A percentile compares a stretch with the other conserved stretches of the same genome.
Evolutionary conservation across 495 filamentous ascomycete species (phyloP).

Genomic region (Trichoderma asperelloides): DNA sequence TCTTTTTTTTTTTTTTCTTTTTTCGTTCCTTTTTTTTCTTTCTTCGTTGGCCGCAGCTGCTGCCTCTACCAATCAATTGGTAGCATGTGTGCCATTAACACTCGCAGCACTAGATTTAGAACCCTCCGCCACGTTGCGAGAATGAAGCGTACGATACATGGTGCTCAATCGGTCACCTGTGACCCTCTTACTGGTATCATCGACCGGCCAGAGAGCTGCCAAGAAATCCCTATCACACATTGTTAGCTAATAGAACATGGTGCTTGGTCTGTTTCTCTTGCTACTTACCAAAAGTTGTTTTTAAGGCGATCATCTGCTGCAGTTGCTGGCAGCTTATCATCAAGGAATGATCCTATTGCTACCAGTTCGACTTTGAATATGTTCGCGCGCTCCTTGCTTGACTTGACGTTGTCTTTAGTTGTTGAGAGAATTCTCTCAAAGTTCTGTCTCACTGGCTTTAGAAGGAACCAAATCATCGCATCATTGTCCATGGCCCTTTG

Average conservation of each 20-base stretch:
- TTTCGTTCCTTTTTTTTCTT: background rate
- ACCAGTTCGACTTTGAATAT: constrained; percentile 42
- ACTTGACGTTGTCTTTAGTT: constrained; percentile 40
- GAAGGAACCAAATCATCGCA: constrained; percentile 46
- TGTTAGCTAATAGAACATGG: background rate
- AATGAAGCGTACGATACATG: constrained; percentile 6
- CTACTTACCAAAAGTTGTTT: constrained; percentile 30
- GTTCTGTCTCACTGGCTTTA: constrained; percentile 52
- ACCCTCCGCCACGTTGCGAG: background rate
- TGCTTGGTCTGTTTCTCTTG: background rate
- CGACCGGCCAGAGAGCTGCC: constrained; percentile 29
- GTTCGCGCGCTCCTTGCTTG: constrained; percentile 47
- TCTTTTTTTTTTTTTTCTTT: background rate
- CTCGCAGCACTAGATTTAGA: background rate
- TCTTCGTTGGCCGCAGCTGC: background rate
- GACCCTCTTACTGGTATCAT: constrained; percentile 8
- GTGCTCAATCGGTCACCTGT: constrained; percentile 10
- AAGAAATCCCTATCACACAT: constrained; percentile 25
- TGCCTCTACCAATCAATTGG: background rate
- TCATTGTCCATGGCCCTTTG: constrained; percentile 22
- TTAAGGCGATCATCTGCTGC: constrained; percentile 19
- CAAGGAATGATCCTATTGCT: constrained; percentile 44
- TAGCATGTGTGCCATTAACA: background rate
- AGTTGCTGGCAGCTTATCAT: constrained; percentile 16
- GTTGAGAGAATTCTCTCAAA: constrained; percentile 54